Conservation (phyloP, 768 basidiomycete genomes). For the Agrocybe pediades region DNA sequence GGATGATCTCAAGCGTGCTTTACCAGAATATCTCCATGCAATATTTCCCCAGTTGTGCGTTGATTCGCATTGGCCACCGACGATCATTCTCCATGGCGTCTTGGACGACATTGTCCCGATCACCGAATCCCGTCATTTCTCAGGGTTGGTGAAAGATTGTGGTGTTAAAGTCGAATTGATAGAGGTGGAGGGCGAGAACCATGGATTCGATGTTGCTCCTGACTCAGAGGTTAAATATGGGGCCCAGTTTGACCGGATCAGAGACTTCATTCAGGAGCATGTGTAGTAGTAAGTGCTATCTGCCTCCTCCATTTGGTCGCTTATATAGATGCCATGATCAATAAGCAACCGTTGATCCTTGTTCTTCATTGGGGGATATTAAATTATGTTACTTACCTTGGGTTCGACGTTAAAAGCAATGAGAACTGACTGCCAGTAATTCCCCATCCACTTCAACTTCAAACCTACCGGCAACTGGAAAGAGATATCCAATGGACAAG, state of each 20-base stretch:
- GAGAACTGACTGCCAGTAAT: no score
- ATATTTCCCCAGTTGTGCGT: neutral
- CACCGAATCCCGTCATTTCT: neutral
- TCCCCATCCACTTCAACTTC: no score
- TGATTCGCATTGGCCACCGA: neutral
- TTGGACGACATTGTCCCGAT: neutral
- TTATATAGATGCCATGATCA: no score
- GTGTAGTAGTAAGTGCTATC: no score
- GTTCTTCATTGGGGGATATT: no score
- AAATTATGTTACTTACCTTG: no score
- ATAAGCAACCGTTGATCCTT: no score
- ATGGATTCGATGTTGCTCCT: neutral
- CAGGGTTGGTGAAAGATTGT: neutral
- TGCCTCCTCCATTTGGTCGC: no score
- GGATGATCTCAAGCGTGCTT: neutral
- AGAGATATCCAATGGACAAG: neutral
- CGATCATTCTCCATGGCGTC: neutral
- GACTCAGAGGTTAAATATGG: neutral
- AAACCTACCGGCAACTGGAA: no score
- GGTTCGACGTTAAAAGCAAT: no score
- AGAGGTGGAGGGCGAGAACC: neutral
- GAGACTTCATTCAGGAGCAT: neutral
- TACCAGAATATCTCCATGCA: neutral
- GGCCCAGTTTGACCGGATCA: neutral
- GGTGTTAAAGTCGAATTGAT: neutral